Percentiles rank a stretch among this genome's conserved stretches.
These are phyloP conservation scores for Pleomassaria siparia DNA, from an alignment of 2,329 filamentous ascomycete genomes.

Conservation along the genomic window DNA sequence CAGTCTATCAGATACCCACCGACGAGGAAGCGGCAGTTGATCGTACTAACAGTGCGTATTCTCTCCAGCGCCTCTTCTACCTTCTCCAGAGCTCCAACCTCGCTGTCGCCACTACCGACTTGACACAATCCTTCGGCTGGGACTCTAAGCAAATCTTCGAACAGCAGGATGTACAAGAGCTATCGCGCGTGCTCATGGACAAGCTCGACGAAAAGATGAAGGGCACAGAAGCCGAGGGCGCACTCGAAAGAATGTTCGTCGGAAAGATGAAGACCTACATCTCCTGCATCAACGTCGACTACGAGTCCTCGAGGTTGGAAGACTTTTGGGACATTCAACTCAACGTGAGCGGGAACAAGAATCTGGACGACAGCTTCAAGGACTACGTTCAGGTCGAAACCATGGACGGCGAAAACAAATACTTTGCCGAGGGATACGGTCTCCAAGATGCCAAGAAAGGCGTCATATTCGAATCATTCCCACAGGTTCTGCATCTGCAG, in stretches of 20 bases:
- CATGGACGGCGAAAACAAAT: conserved; percentile 97
- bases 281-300: conserved; percentile 96
- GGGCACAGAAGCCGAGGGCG: conserved; percentile 86
- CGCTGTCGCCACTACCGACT: conserved; percentile 86
- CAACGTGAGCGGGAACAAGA: conserved; percentile 93
- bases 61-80: conserved; percentile 91
- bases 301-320: conserved; percentile 91
- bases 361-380: conserved; percentile 88
- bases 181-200: conserved; percentile 96
- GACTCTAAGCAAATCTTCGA: conserved; percentile 97
- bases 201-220: conserved; percentile 98
- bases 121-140: conserved; percentile 97
- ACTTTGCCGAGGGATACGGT: conserved; percentile 88
- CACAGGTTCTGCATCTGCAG: conserved; percentile 90
- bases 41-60: conserved; percentile 86
- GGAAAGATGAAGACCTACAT: conserved; percentile 99
- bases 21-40: conserved; percentile 79
- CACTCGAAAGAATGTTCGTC: conserved; percentile 86
- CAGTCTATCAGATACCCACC: conserved; percentile 96
- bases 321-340: conserved; percentile 99
- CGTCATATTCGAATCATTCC: conserved; percentile 94
- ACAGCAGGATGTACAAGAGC: conserved; percentile 96
- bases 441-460: conserved; percentile 97
- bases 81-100: conserved; percentile 82
- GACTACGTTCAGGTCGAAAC: conserved; percentile 97